Conservation (phyloP, 192 early-diverging fungal species). For the Gaertneriomyces semiglobifer region DNA sequence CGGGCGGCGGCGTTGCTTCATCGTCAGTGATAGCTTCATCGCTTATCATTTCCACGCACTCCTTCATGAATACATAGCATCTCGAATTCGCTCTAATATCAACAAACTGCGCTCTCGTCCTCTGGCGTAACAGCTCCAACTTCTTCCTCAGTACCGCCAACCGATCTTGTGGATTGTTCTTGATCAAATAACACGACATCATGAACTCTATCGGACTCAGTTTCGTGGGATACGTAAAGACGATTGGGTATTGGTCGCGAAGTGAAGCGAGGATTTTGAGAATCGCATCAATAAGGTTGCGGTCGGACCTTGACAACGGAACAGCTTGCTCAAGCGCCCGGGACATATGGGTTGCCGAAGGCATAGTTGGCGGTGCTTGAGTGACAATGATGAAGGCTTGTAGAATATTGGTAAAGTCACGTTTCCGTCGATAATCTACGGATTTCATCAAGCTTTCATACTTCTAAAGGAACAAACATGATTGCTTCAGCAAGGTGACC, state of each 20-base stretch:
- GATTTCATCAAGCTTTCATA: background rate
- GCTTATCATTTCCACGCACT: background rate
- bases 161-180: background rate
- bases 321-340: background rate
- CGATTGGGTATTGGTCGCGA: background rate
- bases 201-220: constrained; percentile 24
- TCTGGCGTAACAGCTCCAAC: constrained; percentile 13
- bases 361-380: constrained; percentile 4
- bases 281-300: background rate
- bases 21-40: too few species aligned
- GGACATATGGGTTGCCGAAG: background rate
- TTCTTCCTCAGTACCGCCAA: constrained; percentile 4
- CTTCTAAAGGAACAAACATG: background rate
- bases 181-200: constrained; percentile 19
- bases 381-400: constrained; percentile 6
- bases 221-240: constrained; percentile 1
- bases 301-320: background rate
- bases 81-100: constrained; percentile 14
- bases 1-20: too few species aligned
- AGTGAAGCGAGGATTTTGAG: constrained; percentile 1
- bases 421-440: constrained; percentile 13
- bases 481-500: background rate
- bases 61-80: constrained; percentile 19
- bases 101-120: constrained; percentile 12
- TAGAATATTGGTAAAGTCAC: background rate